phyloP scores from a whole-genome alignment of 2,329 filamentous ascomycete species.

The Colletotrichum abscissum region DNA sequence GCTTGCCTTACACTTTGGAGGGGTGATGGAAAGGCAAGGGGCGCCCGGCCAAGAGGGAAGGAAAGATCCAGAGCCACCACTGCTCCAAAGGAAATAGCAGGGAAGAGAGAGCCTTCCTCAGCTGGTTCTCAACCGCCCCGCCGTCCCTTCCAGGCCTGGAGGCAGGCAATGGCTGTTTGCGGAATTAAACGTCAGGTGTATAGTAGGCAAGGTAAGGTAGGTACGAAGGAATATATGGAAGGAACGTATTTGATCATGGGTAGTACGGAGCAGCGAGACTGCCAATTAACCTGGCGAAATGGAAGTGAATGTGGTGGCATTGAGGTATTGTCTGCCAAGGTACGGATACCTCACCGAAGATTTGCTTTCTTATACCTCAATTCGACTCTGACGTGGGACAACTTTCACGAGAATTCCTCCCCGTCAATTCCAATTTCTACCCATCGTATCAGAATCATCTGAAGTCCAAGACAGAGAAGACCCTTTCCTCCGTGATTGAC shows the following conservation, averaged over 20 bases:
- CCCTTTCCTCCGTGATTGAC: background rate
- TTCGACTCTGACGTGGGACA: background rate
- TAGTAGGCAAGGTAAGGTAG: background rate
- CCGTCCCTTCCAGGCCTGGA: background rate
- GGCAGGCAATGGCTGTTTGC: background rate
- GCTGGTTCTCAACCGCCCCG: background rate
- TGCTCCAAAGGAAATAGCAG: background rate
- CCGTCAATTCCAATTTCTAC: background rate
- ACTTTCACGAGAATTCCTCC: background rate
- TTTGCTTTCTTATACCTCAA: too few relatives aligned
- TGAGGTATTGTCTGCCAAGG: background rate
- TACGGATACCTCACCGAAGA: too few relatives aligned
- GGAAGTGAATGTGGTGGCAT: background rate
- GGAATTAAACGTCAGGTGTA: background rate
- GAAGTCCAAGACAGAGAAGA: too few relatives aligned
- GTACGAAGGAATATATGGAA: background rate
- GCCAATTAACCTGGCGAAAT: background rate
- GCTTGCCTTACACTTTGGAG: slow-evolving; percentile 2
- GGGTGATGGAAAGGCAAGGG: slow-evolving; percentile 10
- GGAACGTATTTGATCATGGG: background rate
- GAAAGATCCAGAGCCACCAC: background rate
- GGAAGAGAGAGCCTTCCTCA: background rate
- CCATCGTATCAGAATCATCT: background rate
- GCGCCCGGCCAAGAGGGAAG: slow-evolving; percentile 1
- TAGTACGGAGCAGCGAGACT: background rate